These are phyloP conservation scores for Kodamaea laetipori DNA, from an alignment of 805 yeast species.

Conservation along the genomic window DNA sequence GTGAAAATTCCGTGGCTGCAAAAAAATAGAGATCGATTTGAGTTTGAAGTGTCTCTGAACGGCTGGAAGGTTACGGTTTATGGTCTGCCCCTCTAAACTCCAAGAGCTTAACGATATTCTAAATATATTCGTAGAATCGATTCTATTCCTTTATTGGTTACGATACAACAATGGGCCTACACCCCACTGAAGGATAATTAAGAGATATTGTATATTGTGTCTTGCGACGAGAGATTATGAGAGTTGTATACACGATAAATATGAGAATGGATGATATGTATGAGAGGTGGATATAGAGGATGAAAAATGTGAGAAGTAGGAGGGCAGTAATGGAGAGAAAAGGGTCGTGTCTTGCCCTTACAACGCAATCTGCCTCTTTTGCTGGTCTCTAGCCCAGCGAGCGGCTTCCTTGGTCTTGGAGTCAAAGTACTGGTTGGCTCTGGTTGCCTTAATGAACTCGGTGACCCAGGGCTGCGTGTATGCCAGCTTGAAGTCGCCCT, in stretches of 20 bases:
- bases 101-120: no score
- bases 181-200: background rate
- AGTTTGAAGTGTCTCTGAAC: no score
- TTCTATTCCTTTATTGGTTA: no score
- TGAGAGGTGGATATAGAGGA: slow-evolving; percentile 6
- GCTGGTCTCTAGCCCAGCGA: slow-evolving; percentile 94
- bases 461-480: slow-evolving; percentile 79
- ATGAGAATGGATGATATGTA: slow-evolving; percentile 6
- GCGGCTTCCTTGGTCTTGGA: slow-evolving; percentile 86
- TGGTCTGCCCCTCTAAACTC: no score
- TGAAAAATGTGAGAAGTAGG: slow-evolving; percentile 10
- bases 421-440: slow-evolving; percentile 61
- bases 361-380: slow-evolving; percentile 42
- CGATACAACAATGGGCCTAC: no score
- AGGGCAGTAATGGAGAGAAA: slow-evolving; percentile 15
- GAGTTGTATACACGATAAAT: slow-evolving; percentile 8
- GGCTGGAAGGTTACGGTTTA: no score
- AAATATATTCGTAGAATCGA: no score
- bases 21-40: no score
- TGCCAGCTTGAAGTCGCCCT: slow-evolving; percentile 68
- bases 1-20: no score
- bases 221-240: slow-evolving; percentile 2
- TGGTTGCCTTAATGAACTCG: slow-evolving; percentile 71
- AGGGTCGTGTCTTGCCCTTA: no score
- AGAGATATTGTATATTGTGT: slow-evolving; percentile 13